Evolutionary conservation across 139 green algal genomes (phyloP).

Genomic region (Micromonas commoda): DNA sequence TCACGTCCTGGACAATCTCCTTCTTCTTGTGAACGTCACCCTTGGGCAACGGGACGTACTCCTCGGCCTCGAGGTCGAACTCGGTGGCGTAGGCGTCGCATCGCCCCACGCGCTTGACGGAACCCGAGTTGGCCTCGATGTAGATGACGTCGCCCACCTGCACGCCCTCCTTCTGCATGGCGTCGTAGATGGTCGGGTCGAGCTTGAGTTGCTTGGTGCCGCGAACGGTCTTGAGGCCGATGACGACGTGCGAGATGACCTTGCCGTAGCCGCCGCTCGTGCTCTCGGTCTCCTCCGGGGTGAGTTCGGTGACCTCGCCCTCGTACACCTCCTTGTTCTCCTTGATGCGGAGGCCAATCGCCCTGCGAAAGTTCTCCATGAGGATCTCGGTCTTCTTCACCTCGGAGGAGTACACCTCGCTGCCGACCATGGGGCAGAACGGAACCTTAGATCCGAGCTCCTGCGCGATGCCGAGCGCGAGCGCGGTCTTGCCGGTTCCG

Average conservation of each 20-base stretch:
- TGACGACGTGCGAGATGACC: conserved; percentile 84
- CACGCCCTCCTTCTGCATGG: conserved; percentile 86
- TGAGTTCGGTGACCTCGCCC: conserved; percentile 95
- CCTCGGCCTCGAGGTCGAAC: conserved; percentile 97
- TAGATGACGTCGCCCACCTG: conserved; percentile 94
- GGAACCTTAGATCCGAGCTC: conserved; percentile 88
- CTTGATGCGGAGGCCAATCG: conserved; percentile 96
- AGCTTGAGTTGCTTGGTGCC: conserved; percentile 95
- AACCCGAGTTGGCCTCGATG: conserved; percentile 93
- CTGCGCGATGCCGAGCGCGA: conserved; percentile 93
- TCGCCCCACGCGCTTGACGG: conserved; percentile 92
- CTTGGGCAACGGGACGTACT: conserved; percentile 99
- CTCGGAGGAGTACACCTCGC: conserved; percentile 94
- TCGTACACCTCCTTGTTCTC: conserved; percentile 99
- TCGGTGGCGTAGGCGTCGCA: conserved; percentile 94
- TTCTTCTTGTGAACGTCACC: conserved; percentile 99
- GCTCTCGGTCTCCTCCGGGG: conserved; percentile 82
- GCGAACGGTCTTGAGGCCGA: conserved; percentile 91
- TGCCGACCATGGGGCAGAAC: conserved; percentile 99
- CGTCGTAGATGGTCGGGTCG: conserved; percentile 95
- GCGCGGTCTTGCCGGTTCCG: conserved; percentile 95
- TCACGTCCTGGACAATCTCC: conserved; percentile 98
- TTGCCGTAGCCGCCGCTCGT: conserved; percentile 74
- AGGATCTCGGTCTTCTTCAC: conserved; percentile 99
- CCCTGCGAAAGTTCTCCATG: conserved; percentile 97